phyloP scores from a whole-genome alignment of 768 basidiomycete genomes.

The Amanita inopinata region DNA sequence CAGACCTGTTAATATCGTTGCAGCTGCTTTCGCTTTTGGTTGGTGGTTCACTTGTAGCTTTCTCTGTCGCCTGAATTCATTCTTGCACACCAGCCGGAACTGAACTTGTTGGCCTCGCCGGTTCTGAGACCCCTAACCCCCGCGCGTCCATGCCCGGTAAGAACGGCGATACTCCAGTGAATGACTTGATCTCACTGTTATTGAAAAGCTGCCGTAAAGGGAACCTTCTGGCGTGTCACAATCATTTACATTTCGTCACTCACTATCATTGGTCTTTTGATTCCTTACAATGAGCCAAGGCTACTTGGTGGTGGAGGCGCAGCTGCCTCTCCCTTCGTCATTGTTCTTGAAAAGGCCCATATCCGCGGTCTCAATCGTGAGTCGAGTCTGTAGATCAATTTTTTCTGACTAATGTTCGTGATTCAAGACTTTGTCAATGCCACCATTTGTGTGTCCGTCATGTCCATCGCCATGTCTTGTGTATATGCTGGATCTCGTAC shows the following conservation, averaged over 20 bases:
- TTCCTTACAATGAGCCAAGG: slow-evolving; percentile 27
- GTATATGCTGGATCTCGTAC: slow-evolving; percentile 38
- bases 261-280: slow-evolving; percentile 31
- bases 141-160: slow-evolving; percentile 28
- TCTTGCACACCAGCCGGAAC: too few relatives aligned
- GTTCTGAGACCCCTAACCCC: slow-evolving; percentile 36
- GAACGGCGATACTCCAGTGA: too few relatives aligned
- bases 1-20: neutral
- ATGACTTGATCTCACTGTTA: neutral
- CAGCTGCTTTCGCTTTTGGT: slow-evolving; percentile 13
- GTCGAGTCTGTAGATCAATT: slow-evolving; percentile 8
- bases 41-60: too few relatives aligned
- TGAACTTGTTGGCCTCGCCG: slow-evolving; percentile 36
- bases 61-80: too few relatives aligned
- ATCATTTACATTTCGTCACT: slow-evolving; percentile 35
- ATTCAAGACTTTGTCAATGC: slow-evolving; percentile 32
- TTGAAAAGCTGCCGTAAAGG: slow-evolving; percentile 29
- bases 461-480: slow-evolving; percentile 36
- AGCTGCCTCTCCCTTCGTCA: slow-evolving; percentile 37
- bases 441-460: slow-evolving; percentile 35
- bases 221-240: slow-evolving; percentile 40
- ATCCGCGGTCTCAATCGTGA: slow-evolving; percentile 33
- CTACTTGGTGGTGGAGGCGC: slow-evolving; percentile 29
- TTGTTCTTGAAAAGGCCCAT: slow-evolving; percentile 27
- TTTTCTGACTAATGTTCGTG: neutral